Evolutionary conservation across 1,284 basidiomycete genomes (phyloP).

Genomic region (Heterobasidion parviporum): DNA sequence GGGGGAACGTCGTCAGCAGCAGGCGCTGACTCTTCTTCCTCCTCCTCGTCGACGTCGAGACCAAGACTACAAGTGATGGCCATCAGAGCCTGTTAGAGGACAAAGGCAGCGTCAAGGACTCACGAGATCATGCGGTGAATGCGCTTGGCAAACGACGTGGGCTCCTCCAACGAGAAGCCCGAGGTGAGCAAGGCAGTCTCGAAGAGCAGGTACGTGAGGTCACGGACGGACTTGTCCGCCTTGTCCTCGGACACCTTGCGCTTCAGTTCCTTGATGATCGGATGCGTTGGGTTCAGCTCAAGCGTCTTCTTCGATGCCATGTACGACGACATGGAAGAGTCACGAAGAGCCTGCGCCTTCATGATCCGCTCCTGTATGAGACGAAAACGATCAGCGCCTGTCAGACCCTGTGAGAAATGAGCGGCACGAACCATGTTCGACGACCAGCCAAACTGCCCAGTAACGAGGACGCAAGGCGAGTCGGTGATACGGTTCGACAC

Average conservation of each 20-base stretch:
- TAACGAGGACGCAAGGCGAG: conserved; percentile 95
- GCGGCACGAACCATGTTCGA: conserved; percentile 81
- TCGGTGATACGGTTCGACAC: conserved; percentile 97
- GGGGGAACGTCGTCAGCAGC: conserved; percentile 32
- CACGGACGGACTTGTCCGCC: conserved; percentile 97
- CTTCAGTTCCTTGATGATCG: conserved; percentile 95
- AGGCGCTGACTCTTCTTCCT: conserved; percentile 31
- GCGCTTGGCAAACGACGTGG: conserved; percentile 90
- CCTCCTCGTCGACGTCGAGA: conserved; percentile 77
- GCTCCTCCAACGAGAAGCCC: conserved; percentile 94
- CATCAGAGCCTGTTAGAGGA: conserved; percentile 8
- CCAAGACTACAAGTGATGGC: conserved; percentile 40
- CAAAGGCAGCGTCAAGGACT: conserved; percentile 12
- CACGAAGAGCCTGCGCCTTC: conserved; percentile 98
- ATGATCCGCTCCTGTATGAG: conserved; percentile 84
- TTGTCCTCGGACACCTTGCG: conserved; percentile 94
- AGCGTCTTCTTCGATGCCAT: conserved; percentile 99
- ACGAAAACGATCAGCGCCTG: conserved; percentile 9
- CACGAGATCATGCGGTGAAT: conserved; percentile 95
- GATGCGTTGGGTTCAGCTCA: conserved; percentile 92
- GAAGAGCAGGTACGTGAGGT: conserved; percentile 92
- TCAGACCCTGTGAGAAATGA: neutral
- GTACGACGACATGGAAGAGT: conserved; percentile 98
- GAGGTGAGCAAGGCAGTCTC: conserved; percentile 95
- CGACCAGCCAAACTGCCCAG: conserved; percentile 99